phyloP scores from a whole-genome alignment of 441 rosid genomes.

The Caryocar brasiliense region DNA sequence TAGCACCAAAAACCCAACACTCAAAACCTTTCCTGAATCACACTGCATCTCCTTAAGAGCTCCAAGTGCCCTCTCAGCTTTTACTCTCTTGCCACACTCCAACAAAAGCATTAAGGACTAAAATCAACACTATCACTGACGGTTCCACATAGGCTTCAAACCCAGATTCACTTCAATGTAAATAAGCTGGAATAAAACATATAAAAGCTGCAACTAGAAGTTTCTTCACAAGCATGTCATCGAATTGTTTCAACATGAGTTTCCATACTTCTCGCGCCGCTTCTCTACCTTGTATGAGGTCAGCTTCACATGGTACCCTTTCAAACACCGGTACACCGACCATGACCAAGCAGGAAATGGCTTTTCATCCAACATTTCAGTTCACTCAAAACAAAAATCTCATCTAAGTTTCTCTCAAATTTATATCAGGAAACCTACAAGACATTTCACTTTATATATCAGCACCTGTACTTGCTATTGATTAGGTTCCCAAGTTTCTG shows the following conservation, averaged over 20 bases:
- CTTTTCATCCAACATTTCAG: conserved; percentile 42
- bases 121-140: conserved; percentile 62
- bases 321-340: conserved; percentile 61
- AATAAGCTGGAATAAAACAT: conserved; percentile 63
- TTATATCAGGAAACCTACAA: conserved; percentile 12
- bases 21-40: conserved; percentile 62
- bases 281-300: conserved; percentile 49
- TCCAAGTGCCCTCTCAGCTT: conserved; percentile 82
- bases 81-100: conserved; percentile 95
- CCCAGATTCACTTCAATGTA: conserved; percentile 46
- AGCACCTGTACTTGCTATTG: conserved; percentile 65
- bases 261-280: conserved; percentile 52
- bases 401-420: not conserved
- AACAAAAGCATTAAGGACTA: conserved; percentile 65
- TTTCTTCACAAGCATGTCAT: conserved; percentile 78
- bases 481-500: conserved; percentile 54
- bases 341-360: conserved; percentile 69
- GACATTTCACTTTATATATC: too few relatives aligned
- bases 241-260: conserved; percentile 65
- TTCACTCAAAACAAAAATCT: conserved; percentile 5
- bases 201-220: conserved; percentile 76
- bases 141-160: conserved; percentile 80
- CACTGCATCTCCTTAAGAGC: conserved; percentile 88
- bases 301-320: conserved; percentile 49
- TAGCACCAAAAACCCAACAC: conserved; percentile 55